Evolutionary conservation across 1,284 basidiomycete genomes (phyloP), one percentile per base, ranked within the genome.

Genomic region (Trametes sp.): DNA sequence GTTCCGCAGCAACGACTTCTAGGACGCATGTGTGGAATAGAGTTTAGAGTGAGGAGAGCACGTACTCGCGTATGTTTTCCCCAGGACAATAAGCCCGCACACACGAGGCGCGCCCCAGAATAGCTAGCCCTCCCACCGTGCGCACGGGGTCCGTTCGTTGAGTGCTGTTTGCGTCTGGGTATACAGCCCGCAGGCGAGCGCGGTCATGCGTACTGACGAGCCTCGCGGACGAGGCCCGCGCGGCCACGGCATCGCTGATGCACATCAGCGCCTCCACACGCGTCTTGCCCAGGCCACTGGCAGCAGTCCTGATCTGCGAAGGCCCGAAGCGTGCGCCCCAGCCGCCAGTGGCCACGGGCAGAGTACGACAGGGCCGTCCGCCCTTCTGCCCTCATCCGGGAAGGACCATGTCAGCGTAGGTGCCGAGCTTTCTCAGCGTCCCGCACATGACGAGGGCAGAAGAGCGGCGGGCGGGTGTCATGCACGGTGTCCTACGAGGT

Each of bases 191-290:
- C 57, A 45, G 28, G 35, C 41, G 42, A 14, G 45, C 41, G 29
- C 50, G 21, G 26, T 54, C 50, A 36, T 35, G 31, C 42, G 26
- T 41, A 42, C 19, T 38, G 26, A 26, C 31, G 57, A 36, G 57
- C 41, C 33, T 29, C 19, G 4, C 8, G 28, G 44, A 46, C 54
- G 44, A 35, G 51, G 58, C 44, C 58, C 51, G 33, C 6, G 13
- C 33, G 51, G 45, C 33, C 50, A 29, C 58, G 59, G 52, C 59
- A 60, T 60, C 52, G 54, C 59, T 60, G 59, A 60, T 60, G 59
- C 52, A 29, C 59, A 50, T 54, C 45, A 50, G 52, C 59, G 46
- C 26, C 51, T 53, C 52, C 44, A 4, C 28, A 19, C 23, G 52
- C 45, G 48, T 24, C 36, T 33, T 44, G 3, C 10, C 21, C 19